A percentile compares a stretch with the other conserved stretches of the same genome.
phyloP scores from a whole-genome alignment of 225 moss, liverwort and hornwort species.

The Neckera pumila region DNA sequence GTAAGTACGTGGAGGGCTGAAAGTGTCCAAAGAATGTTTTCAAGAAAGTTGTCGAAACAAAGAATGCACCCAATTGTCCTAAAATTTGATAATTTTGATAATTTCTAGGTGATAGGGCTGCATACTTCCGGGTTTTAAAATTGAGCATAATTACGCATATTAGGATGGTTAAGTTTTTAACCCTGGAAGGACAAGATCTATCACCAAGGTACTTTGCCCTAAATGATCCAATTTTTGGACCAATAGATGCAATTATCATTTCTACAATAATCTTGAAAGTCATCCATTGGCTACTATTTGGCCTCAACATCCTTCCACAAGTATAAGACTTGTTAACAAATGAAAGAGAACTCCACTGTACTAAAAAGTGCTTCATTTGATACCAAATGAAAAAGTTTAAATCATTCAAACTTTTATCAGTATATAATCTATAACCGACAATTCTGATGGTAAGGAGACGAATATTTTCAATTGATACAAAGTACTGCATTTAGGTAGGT shows the following conservation, averaged over 20 bases:
- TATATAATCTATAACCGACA: not conserved
- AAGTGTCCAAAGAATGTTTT: not conserved
- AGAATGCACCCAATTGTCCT: not conserved
- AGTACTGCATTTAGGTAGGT: not conserved
- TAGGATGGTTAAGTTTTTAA: no score
- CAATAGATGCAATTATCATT: not conserved
- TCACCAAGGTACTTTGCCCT: not conserved
- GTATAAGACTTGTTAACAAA: not conserved
- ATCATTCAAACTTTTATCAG: not conserved
- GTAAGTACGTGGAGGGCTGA: not conserved
- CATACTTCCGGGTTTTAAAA: fast-evolving
- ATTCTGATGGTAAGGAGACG: not conserved
- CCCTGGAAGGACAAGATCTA: not conserved
- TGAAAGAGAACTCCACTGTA: not conserved
- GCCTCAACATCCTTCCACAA: fast-evolving
- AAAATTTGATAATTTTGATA: not conserved
- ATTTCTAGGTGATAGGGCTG: not conserved
- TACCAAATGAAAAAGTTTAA: not conserved
- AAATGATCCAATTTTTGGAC: not conserved
- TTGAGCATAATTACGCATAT: not conserved
- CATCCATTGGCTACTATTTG: no score
- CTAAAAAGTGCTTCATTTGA: not conserved
- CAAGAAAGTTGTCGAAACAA: not conserved
- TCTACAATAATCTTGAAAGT: not conserved
- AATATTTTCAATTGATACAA: not conserved